phyloP scores from a whole-genome alignment of 2,329 filamentous ascomycete species.

The Botrytis pseudocinerea region DNA sequence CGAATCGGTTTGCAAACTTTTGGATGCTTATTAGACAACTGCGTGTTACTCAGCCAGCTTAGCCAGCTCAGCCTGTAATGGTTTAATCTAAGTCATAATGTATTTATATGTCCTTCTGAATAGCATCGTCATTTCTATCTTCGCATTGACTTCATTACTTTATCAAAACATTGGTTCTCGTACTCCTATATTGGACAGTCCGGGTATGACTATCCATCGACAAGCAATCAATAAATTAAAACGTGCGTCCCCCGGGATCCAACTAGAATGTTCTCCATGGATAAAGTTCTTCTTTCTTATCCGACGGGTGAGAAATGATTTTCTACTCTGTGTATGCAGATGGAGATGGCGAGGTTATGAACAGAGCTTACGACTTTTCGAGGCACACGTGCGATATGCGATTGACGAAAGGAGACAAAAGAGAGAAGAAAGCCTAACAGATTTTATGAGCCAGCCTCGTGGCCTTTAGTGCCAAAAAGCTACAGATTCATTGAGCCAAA shows the following conservation, averaged over 20 bases:
- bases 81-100: background rate
- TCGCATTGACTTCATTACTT: constrained; percentile 11
- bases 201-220: background rate
- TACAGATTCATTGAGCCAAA: background rate
- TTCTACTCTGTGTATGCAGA: background rate
- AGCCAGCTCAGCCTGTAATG: background rate
- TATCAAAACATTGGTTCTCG: background rate
- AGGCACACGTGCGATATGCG: background rate
- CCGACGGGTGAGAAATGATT: background rate
- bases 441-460: background rate
- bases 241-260: background rate
- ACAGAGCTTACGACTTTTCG: background rate
- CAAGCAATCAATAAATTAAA: constrained; percentile 10
- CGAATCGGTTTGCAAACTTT: background rate
- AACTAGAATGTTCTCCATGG: constrained; percentile 7
- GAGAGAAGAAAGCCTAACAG: background rate
- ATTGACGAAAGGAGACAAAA: background rate
- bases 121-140: constrained; percentile 2
- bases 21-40: background rate
- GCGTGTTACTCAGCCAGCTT: constrained; percentile 1
- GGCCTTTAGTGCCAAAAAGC: background rate
- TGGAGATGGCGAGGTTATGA: background rate
- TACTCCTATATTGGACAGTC: background rate
- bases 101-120: constrained; percentile 1
- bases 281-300: background rate